phyloP scores from a whole-genome alignment of 495 filamentous ascomycete genomes.

The Tuber microsphaerosporum region DNA sequence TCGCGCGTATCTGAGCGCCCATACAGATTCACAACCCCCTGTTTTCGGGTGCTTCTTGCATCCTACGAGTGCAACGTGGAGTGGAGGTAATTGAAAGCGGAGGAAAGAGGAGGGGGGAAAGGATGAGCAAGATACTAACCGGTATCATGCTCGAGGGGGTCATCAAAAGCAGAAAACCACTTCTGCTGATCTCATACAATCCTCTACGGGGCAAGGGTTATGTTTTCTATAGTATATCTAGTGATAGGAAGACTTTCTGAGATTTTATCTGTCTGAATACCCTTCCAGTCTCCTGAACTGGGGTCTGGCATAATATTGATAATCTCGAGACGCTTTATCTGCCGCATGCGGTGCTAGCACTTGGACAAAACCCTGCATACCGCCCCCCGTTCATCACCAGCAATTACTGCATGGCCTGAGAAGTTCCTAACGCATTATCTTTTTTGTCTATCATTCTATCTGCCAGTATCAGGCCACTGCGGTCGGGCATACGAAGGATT shows the following conservation, averaged over 20 bases:
- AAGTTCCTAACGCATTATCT: neutral
- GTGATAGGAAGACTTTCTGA: neutral
- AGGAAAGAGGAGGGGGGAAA: too few relatives aligned
- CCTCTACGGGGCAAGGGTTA: too few relatives aligned
- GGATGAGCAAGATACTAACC: neutral
- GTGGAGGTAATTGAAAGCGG: neutral
- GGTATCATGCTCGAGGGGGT: neutral
- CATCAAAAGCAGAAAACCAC: too few relatives aligned
- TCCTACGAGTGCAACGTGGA: neutral
- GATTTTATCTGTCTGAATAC: neutral
- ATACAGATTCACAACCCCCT: too few relatives aligned
- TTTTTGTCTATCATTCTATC: neutral
- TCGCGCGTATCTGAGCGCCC: too few relatives aligned
- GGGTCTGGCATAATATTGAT: neutral
- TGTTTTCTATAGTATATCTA: neutral
- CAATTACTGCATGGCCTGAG: neutral
- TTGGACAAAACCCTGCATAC: neutral
- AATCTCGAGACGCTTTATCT: neutral
- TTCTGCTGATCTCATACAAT: too few relatives aligned
- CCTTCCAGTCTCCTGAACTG: neutral
- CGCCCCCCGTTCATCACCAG: neutral
- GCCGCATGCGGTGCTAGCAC: neutral
- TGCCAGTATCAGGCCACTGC: too few relatives aligned
- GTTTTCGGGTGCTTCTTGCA: too few relatives aligned
- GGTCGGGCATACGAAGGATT: too few relatives aligned